A percentile compares a stretch with the other conserved stretches of the same genome.
These are phyloP conservation scores for Mortierella antarctica DNA, from an alignment of 192 early-diverging fungal genomes.

Conservation along the genomic window DNA sequence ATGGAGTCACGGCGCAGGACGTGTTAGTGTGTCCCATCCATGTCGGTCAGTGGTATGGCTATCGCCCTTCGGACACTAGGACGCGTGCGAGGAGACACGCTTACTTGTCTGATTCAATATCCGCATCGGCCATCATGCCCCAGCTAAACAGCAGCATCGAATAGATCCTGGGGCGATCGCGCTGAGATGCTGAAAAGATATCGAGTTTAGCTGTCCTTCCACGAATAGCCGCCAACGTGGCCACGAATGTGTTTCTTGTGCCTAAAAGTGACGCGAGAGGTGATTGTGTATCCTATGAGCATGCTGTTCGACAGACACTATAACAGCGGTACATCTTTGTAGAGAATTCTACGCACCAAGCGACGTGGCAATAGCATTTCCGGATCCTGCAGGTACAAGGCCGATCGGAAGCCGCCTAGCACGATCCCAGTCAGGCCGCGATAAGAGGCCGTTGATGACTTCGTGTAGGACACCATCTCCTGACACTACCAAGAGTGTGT, in stretches of 20 bases:
- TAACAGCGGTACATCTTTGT: neutral
- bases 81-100: neutral
- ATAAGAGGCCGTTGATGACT: conserved; percentile 58
- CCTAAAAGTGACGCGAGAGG: conserved; percentile 6
- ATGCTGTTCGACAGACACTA: too few species aligned
- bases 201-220: conserved; percentile 61
- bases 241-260: conserved; percentile 22
- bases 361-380: conserved; percentile 59
- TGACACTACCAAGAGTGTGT: conserved; percentile 33
- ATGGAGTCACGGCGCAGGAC: neutral
- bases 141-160: conserved; percentile 66
- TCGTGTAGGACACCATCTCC: conserved; percentile 65
- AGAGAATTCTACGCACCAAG: conserved; percentile 16
- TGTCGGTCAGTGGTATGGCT: too few species aligned
- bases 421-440: conserved; percentile 32
- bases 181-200: conserved; percentile 63
- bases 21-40: neutral
- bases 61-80: too few species aligned
- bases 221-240: conserved; percentile 64
- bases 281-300: too few species aligned
- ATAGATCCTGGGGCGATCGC: conserved; percentile 55
- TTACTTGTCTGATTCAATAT: conserved; percentile 69
- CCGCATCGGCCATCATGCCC: conserved; percentile 68
- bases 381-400: conserved; percentile 59
- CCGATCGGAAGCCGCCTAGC: conserved; percentile 33